These are phyloP conservation scores for Stenogyne calaminthoides DNA, from an alignment of 305 asterid species.

Conservation along the genomic window DNA sequence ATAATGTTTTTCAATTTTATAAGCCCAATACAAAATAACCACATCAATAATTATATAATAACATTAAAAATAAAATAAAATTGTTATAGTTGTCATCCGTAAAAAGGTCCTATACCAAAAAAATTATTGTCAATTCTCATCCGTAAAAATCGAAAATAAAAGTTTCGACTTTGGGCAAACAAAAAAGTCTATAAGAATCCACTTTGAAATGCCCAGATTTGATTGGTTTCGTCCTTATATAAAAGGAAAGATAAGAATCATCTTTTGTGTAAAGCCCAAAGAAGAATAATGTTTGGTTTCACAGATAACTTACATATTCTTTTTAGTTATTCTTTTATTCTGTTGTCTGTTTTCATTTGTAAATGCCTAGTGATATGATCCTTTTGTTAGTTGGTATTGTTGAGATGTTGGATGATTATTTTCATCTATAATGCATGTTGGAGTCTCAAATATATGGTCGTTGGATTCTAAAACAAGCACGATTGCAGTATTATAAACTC, in stretches of 20 bases:
- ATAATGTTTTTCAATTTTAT: too few species aligned
- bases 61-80: not conserved
- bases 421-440: not conserved
- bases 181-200: slow-evolving; percentile 13
- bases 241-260: not conserved
- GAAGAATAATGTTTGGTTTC: not conserved
- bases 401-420: not conserved
- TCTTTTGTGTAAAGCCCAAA: not conserved
- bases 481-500: too few species aligned
- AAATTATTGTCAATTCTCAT: too few species aligned
- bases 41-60: not conserved
- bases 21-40: not conserved
- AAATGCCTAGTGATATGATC: too few species aligned
- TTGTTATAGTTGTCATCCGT: not conserved
- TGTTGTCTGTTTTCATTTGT: not conserved
- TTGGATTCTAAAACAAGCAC: too few species aligned
- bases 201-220: not conserved
- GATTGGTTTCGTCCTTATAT: not conserved
- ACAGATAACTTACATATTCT: not conserved
- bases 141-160: not conserved
- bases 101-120: not conserved
- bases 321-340: not conserved
- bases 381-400: too few species aligned
- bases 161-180: not conserved
- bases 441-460: not conserved